Base-by-base conservation (phyloP, 2,329 filamentous ascomycete species). In the Torrubiellomyces zombiae region DNA sequence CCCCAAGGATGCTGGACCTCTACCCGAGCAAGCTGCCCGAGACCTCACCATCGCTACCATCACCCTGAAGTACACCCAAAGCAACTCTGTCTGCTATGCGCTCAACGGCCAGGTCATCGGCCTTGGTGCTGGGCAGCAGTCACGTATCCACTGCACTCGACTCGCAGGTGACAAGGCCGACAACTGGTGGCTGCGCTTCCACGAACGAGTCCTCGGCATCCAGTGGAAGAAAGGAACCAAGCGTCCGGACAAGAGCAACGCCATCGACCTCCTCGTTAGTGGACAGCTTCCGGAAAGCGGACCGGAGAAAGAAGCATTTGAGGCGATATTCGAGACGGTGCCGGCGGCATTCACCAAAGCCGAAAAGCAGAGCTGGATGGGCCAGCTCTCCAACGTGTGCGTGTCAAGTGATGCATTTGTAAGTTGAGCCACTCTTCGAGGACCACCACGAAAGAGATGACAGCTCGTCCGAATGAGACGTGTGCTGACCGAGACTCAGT, bases 111-210 rank as follows among this genome's bases (percentile, higher is more conserved):
- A 95, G 56, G 68, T 95, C 42, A 67, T 98, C 40, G 89, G 89
- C 37, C 73, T 98, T 28, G 89, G 89, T 37, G 89, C 89, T 28
- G 89, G 89, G 32, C 89, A 98, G 56, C 89, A 98, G 59, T 92
- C 81, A 33, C 78, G 89, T 39, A 98, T 98, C 41, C 89, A 98
- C 67, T 98, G 89, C 70, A 98, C 89, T 20, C 77, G 89, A 37
- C 71, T 98, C 25, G 89, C 89, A 8, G 89, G 89, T 32, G 86
- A 95, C 63, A 98, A 98, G 66, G 82, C 85, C 24, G 89, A 98
- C 56, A 94, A 92, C 65, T 95, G 86, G 86, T 98, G 86, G 89
- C 78, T 98, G 65, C 79, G 89, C 44, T 95, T 95, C 72, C 80
- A 94, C 61, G 75, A 81, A 39, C 76, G 81, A 26, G 80, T 89